Evolutionary conservation across 2,329 filamentous ascomycete species (phyloP), one percentile per base, ranked within the genome.

Genomic region (Phialocephala subalpina): DNA sequence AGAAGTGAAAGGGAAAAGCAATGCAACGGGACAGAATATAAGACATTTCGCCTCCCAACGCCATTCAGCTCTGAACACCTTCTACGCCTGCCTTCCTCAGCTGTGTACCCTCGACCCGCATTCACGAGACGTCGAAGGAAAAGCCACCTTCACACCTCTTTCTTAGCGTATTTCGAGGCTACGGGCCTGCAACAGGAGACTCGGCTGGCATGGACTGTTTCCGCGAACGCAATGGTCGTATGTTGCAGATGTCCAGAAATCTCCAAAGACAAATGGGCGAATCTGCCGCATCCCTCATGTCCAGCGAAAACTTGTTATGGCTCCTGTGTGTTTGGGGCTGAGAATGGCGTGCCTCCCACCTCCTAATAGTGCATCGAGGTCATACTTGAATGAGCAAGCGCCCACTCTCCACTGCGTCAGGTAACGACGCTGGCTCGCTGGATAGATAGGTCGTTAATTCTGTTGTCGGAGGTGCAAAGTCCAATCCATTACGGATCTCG

Each of bases 1-100:
- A 53, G 7, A 53, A 53, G 16, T 53, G 49, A 49, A 12, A 53
- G 49, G 25, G 52, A 62, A 62, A 62, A 56, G 60, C 60, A 57
- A 57, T 29, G 52, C 52, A 62, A 25, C 27, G 40, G 52, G 33
- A 61, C 42, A 38, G 33, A 61, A 9, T 58, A 57, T 40, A 53
- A 61, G 38, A 61, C 52, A 65, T 58, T 61, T 35, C 57, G 47
- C 40, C 49, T 40, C 25, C 49, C 35, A 27, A 64, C 47, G 57
- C 56, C 62, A 55, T 53, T 57, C 49, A 60, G 47, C 49, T 56
- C 36, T 45, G 35, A 29, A 57, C 11, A 40, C 36, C n/a, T 11
- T 22, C 45, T 49, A 9, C 14, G 29, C 25, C 38, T 53, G 36
- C 40, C 22, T 36, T 35, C 52, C 22, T 59, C 38, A 20, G 36